Evolutionary conservation across 2,329 filamentous ascomycete species (phyloP), one percentile per base, ranked within the genome.

Genomic region (Didymella keratinophila): DNA sequence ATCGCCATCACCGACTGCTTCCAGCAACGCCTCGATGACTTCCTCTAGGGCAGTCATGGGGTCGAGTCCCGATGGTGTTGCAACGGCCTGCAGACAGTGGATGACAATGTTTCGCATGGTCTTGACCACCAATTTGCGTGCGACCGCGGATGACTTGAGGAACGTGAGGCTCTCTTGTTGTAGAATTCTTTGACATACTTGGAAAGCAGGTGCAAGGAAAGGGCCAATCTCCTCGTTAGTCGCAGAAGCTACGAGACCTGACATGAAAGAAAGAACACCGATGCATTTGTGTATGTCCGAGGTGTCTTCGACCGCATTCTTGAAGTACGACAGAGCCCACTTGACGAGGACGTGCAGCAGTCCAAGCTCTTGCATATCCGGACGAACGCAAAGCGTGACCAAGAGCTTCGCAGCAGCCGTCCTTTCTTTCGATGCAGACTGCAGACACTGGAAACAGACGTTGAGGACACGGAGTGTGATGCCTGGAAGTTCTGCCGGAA

Each of bases 381-480:
- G 87, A 16, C 95, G 86, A 73, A 93, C 87, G n/a, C 89, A 86
- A 44, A 97, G 82, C 44, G 93, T 86, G 18, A 96, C 91, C 8
- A 99, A 82, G 23, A 98, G 82, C 2, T 86, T 83, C 58, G 89
- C 92, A n/a, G 95, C 93, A 10, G 93, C 92, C 76, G 95, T 92
- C 56, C 91, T 87, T 72, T 97, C 94, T 69, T 96, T 97, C 0
- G 93, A 92, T 0, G 94, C 84, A 0, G 86, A 87, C 6, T 85
- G 81, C 16, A 98, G 83, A 70, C 92, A 91, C 56, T 85, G 83
- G 52, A 92, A 79, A 7, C 88, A 91, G 25, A 96, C 76, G 0
- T 87, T 86, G 5, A 97, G 80, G 10, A 95, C 81, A 14, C 92
- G 85, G 6, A 86, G 79, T 0, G 91, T 85, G 56, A 97, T 85